Base-by-base conservation (phyloP, 352 stramenopile species). In the Phytophthora foliorum region DNA sequence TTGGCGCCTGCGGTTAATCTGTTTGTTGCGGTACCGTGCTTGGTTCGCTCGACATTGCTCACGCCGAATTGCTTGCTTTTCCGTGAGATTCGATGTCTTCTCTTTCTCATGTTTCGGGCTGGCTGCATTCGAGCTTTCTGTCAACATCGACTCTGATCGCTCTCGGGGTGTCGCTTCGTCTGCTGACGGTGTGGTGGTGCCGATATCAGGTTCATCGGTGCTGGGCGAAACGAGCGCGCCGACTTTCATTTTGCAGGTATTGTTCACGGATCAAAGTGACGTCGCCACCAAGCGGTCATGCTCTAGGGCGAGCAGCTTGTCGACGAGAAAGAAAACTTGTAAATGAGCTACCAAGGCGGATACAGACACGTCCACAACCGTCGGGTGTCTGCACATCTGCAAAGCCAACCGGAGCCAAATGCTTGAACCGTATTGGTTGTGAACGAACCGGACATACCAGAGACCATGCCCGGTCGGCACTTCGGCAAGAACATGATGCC, bases 21-120 rank as follows among this genome's bases (percentile, higher is more conserved):
- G 68, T 25, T 72, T 75, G 22, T 65, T 57, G 1, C 62, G 62
- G 29, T 72, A 75, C 0, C 68, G 68, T 5, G 68, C 62, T 57
- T 75, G 68, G 48, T 67, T 72, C 7, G 51, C 50, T 24, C 63
- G 49, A n/a, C 56, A 64, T 41, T 75, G 68, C 9, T 72, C 50
- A 3, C 64, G 57, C 46, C 61, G 61, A 57, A 68, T 50, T 4
- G 60, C 49, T 19, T 62, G 60, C n/a, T 68, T 68, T 8, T 62
- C 41, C 1, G 51, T 50, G 19, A 68, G 39, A n/a, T 14, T 3
- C 3, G 42, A 51, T 2, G 17, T 11, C n/a, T 42, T 68, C 51
- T 68, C 60, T 24, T 56, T 41, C 22, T 55, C 60, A 31, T 44
- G 60, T 17, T 21, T 55, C 8, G 60, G 50, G n/a, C 60, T 68